Conservation (phyloP, 345 rosid species). For the Toxicodendron radicans region DNA sequence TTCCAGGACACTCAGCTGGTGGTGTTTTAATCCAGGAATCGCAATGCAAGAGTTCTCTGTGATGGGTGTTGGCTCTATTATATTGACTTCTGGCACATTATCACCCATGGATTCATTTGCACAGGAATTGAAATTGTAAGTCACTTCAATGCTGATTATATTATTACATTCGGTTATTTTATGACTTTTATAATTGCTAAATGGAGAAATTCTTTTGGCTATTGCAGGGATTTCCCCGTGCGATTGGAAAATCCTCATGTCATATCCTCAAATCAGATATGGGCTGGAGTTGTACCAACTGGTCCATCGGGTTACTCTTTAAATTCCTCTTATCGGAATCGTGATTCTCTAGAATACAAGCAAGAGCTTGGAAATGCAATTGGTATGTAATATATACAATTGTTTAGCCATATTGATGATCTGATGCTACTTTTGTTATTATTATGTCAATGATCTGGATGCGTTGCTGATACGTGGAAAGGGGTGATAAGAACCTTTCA, state of each 20-base stretch:
- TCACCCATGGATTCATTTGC: conserved; percentile 96
- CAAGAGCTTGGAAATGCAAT: conserved; percentile 97
- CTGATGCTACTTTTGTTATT: conserved; percentile 20
- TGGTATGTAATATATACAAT: conserved; percentile 52
- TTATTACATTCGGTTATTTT: conserved; percentile 19
- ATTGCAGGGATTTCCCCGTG: conserved; percentile 80
- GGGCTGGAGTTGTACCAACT: conserved; percentile 88
- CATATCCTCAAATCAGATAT: conserved; percentile 82
- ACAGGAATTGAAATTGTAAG: conserved; percentile 85
- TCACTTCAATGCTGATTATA: conserved; percentile 20
- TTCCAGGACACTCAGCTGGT: conserved; percentile 92
- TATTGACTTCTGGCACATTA: conserved; percentile 95
- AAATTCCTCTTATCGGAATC: conserved; percentile 79
- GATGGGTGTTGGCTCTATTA: conserved; percentile 80
- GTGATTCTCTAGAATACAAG: conserved; percentile 84
- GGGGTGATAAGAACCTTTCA: conserved; percentile 9
- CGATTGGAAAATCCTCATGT: conserved; percentile 98
- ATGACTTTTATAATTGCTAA: conserved; percentile 25
- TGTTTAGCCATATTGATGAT: conserved; percentile 21
- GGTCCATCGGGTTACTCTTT: conserved; percentile 83
- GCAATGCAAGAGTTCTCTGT: conserved; percentile 80
- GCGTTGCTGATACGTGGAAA: not conserved
- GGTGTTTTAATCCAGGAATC: conserved; percentile 99
- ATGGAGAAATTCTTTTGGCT: conserved; percentile 24
- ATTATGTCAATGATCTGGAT: not conserved